A percentile compares a stretch with the other conserved stretches of the same genome.
Conservation (phyloP, 352 stramenopile genomes). For the Plasmopara muralis region DNA sequence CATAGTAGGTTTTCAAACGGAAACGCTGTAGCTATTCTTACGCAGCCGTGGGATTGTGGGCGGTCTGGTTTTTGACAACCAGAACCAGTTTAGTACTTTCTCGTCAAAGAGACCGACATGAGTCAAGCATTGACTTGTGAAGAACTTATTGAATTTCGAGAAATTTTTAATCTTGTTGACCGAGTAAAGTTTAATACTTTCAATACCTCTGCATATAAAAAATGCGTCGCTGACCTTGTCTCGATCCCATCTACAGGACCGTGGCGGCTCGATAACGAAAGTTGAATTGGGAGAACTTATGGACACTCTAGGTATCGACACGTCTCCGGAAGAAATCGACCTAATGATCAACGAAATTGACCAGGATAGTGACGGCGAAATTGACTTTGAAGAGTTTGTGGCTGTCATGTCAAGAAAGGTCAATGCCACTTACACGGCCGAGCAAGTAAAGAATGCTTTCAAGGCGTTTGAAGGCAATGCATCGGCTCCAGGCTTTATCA, state of each 20-base stretch:
- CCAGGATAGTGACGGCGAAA: conserved; percentile 91
- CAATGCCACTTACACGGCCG: conserved; percentile 88
- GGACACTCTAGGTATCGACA: conserved; percentile 92
- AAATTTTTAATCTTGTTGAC: conserved; percentile 95
- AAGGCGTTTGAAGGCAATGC: conserved; percentile 63
- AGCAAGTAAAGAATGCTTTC: conserved; percentile 91
- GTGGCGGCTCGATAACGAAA: conserved; percentile 90
- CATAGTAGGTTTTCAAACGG: conserved; percentile 13
- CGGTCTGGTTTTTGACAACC: background rate
- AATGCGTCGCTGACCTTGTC: background rate
- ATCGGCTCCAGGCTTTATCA: conserved; percentile 66
- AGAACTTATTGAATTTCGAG: conserved; percentile 88
- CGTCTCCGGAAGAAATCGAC: conserved; percentile 89
- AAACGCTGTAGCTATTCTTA: conserved; percentile 8
- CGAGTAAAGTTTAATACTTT: conserved; percentile 29
- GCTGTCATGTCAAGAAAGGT: conserved; percentile 93
- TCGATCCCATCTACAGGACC: conserved; percentile 48
- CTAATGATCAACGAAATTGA: conserved; percentile 95
- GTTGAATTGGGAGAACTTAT: conserved; percentile 91
- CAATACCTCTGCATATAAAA: background rate
- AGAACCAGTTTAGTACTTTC: conserved; percentile 2
- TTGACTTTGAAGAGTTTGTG: conserved; percentile 94
- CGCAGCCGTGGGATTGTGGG: conserved; percentile 12
- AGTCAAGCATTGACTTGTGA: conserved; percentile 56
- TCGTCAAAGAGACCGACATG: conserved; percentile 27